A percentile compares a stretch with the other conserved stretches of the same genome.
phyloP scores from a whole-genome alignment of 164 flowering plant genomes.

The Taxillus chinensis region DNA sequence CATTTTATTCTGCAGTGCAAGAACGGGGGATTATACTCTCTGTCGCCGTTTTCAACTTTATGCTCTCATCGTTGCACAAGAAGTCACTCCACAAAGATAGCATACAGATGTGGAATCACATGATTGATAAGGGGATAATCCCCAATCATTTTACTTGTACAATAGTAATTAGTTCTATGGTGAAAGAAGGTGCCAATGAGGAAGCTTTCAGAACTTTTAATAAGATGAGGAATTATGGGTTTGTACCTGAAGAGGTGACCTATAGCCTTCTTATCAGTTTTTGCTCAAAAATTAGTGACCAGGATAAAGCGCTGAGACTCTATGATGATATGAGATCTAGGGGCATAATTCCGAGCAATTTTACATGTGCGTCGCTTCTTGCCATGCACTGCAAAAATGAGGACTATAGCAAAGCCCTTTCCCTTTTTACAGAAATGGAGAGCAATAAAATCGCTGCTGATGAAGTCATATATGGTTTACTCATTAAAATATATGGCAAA shows the following conservation, averaged over 20 bases:
- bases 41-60: constrained; percentile 73
- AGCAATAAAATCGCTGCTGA: constrained; percentile 44
- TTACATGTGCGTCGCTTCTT: constrained; percentile 85
- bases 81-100: constrained; percentile 56
- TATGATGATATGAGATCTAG: constrained; percentile 71
- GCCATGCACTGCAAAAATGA: constrained; percentile 51
- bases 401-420: constrained; percentile 72
- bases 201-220: constrained; percentile 57
- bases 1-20: constrained; percentile 71
- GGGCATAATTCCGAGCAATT: constrained; percentile 62
- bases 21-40: constrained; percentile 53
- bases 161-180: constrained; percentile 61
- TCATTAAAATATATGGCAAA: constrained; percentile 86
- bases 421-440: constrained; percentile 77
- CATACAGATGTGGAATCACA: constrained; percentile 54
- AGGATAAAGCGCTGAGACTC: constrained; percentile 43
- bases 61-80: constrained; percentile 94
- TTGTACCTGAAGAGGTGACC: constrained; percentile 78
- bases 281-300: constrained; percentile 31
- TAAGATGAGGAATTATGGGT: constrained; percentile 57
- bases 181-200: constrained; percentile 44
- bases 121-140: constrained; percentile 43
- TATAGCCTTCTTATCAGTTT: constrained; percentile 68
- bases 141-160: constrained; percentile 71
- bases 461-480: constrained; percentile 89